Evolutionary conservation across 441 rosid species (phyloP).

Genomic region (Mallotus japonicus): DNA sequence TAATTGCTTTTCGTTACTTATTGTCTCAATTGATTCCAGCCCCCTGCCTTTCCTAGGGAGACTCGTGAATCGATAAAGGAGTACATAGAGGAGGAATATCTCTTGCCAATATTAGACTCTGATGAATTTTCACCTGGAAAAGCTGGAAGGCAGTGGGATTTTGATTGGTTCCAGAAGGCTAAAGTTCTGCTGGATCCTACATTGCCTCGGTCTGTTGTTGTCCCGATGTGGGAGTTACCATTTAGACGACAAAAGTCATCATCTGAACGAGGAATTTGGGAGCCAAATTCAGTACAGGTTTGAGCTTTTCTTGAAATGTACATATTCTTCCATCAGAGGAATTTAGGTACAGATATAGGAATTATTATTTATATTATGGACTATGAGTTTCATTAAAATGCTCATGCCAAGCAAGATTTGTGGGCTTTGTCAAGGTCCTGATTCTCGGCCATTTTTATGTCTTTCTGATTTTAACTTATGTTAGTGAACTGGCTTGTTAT

Average conservation of each 20-base stretch:
- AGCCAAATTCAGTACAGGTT: conserved; percentile 79
- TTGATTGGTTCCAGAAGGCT: conserved; percentile 89
- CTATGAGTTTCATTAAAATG: neutral
- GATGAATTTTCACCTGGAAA: conserved; percentile 75
- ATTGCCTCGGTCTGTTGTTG: conserved; percentile 63
- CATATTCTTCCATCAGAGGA: neutral
- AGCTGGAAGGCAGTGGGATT: conserved; percentile 87
- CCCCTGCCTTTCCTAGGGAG: conserved; percentile 90
- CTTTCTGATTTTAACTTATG: conserved; percentile 28
- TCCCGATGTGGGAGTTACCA: conserved; percentile 91
- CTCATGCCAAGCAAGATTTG: neutral
- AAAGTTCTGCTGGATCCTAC: conserved; percentile 76
- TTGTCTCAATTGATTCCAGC: conserved; percentile 48
- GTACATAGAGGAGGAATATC: conserved; percentile 83
- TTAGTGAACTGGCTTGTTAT: conserved; percentile 39
- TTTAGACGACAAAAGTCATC: conserved; percentile 50
- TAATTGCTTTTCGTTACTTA: neutral
- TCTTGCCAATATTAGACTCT: conserved; percentile 65
- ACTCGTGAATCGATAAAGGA: conserved; percentile 71
- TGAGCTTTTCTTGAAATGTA: conserved; percentile 12
- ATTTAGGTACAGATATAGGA: neutral
- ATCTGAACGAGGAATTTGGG: conserved; percentile 55
- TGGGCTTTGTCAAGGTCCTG: neutral
- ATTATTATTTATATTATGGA: no score
- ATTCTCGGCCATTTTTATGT: neutral